These are phyloP conservation scores for Rhododendron simsii DNA, from an alignment of 148 eudicot species.

Conservation along the genomic window DNA sequence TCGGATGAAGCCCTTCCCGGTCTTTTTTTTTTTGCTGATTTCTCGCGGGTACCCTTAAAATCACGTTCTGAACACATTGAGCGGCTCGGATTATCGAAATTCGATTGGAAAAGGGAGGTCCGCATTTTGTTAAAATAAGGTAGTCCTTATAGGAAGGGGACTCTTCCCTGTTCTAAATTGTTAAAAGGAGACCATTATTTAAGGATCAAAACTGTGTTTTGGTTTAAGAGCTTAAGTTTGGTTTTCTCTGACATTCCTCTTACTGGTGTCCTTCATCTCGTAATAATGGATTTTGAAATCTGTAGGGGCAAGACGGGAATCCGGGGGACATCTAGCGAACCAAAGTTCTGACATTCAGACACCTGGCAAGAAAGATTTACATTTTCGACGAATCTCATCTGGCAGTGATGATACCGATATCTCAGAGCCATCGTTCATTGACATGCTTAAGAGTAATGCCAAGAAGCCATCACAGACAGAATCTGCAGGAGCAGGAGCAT, in stretches of 20 bases:
- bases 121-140: too few species aligned
- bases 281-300: constrained; percentile 5
- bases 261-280: not conserved
- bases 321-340: constrained; percentile 27
- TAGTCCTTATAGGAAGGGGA: too few species aligned
- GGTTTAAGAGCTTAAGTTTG: not conserved
- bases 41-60: too few species aligned
- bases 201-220: not conserved
- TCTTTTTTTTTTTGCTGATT: too few species aligned
- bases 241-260: not conserved
- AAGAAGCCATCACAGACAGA: constrained; percentile 64
- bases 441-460: constrained; percentile 80
- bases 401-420: constrained; percentile 67
- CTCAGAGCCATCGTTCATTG: constrained; percentile 72
- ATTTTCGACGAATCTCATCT: constrained; percentile 65
- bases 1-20: too few species aligned
- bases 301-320: constrained; percentile 51
- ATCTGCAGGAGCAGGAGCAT: not conserved
- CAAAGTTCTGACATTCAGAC: constrained; percentile 30
- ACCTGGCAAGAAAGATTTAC: constrained; percentile 46
- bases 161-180: not conserved
- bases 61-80: too few species aligned
- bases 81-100: too few species aligned
- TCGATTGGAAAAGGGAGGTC: too few species aligned
- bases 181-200: not conserved